A percentile compares a stretch with the other conserved stretches of the same genome.
These are phyloP conservation scores for Trichoderma sp. DNA, from an alignment of 2,329 filamentous ascomycete genomes.

Conservation along the genomic window DNA sequence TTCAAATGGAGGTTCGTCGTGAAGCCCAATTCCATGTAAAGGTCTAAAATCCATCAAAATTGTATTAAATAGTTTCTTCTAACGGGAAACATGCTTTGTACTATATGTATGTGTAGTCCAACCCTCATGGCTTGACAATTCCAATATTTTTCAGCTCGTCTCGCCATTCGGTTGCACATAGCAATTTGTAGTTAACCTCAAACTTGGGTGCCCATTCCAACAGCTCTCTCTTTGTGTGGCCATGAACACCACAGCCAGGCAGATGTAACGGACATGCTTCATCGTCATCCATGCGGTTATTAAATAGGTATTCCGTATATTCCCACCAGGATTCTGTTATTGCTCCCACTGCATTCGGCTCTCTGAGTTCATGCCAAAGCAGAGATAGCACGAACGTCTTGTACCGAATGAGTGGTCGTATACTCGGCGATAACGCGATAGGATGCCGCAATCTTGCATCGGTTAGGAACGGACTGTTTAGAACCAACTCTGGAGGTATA, in stretches of 20 bases:
- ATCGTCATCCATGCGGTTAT: neutral
- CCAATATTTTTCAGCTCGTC: neutral
- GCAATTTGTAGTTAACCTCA: constrained; percentile 2
- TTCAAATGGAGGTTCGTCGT: neutral
- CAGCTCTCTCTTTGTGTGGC: constrained; percentile 3
- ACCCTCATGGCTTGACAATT: neutral
- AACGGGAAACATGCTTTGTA: neutral
- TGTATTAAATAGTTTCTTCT: neutral
- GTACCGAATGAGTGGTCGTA: neutral
- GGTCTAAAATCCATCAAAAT: neutral
- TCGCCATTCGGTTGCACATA: neutral
- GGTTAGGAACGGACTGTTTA: neutral
- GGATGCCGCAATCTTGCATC: neutral
- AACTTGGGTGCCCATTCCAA: neutral
- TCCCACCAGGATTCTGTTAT: constrained; percentile 2
- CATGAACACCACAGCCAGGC: neutral
- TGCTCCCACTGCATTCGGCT: neutral
- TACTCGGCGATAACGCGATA: neutral
- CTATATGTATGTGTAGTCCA: neutral
- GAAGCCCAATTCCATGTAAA: neutral
- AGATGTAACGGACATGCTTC: neutral
- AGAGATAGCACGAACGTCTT: neutral
- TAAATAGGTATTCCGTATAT: neutral
- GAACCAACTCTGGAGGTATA: neutral
- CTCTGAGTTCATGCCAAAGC: constrained; percentile 2